Evolutionary conservation across 148 eudicot species (phyloP), one percentile per base, ranked within the genome.

Genomic region (Persicaria tinctoria): DNA sequence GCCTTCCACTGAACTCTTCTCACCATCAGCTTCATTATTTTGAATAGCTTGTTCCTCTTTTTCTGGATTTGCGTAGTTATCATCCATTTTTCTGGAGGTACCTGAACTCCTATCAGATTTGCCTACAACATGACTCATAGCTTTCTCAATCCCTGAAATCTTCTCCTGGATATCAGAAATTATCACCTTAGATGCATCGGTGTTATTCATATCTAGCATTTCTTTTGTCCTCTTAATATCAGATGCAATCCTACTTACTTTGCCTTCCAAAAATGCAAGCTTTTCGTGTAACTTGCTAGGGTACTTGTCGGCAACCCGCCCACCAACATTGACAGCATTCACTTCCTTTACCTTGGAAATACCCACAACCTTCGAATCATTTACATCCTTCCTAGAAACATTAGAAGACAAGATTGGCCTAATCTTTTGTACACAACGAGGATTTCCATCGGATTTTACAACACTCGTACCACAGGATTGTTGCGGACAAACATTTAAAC

Each of bases 221-320:
- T 94, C 97, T 74, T 94, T 94, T 0, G 98, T 91, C 86, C 85
- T 88, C 87, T 90, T 91, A 56, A 94, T 94, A 80, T 94, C 98
- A 10, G 91, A 81, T n/a, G 97, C 91, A 66, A 94, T 94, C 79
- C 90, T 84, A 85, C 90, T 88, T 74, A 94, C 97, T 76, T 88
- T 94, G 53, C 91, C 98, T 76, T 94, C 97, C 83, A 94, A 83
- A 81, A 82, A 88, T 0, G 98, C 97, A 73, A 94, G 90, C 82
- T 90, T 91, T 78, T 90, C 98, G 45, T 91, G 98, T 53, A 94
- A 76, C 80, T 84, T 90, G 78, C 90, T 91, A 4, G 91, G 84
- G 55, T 84, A 81, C 83, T 89, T 91, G 32, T 80, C 77, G 51
- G 51, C 78, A 54, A 57, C 78, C 49, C 79, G 54, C 20, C 80